Evolutionary conservation across 2,329 filamentous ascomycete species (phyloP), one percentile per base, ranked within the genome.

Genomic region (Tolypocladium pustulatum): DNA sequence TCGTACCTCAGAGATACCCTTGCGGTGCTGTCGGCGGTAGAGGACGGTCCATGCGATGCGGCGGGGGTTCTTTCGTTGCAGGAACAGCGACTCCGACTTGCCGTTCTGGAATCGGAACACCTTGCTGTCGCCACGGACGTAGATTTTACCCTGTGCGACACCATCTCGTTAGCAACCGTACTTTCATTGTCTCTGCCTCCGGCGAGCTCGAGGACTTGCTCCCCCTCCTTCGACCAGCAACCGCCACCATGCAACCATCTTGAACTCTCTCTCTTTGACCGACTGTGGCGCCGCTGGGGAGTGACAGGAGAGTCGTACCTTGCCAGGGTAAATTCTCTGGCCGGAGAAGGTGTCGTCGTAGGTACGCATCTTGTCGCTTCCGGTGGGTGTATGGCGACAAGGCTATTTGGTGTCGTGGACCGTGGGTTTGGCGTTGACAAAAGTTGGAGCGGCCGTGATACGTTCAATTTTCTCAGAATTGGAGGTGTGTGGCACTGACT

Each of bases 21-120:
- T 99, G 86, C 92, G 94, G 89, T 97, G 93, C 83, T 96, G 90
- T 81, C 93, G 90, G 79, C 94, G 88, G 90, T 90, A 99, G 67
- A 99, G 90, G 73, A 92, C 88, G 69, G 94, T 99, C 94, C 94
- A 99, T 71, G 93, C 88, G 80, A 99, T 97, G 78, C 93, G 91
- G 80, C 94, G 93, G 78, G 94, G 94, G 88, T 99, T 99, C 91
- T 99, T 99, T 86, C 94, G 93, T 87, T 99, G 94, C 72, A 97
- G 90, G 88, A 99, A 99, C 70, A 99, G 90, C 69, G 91, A 96
- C 84, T 99, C 94, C 81, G 91, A 93, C 85, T 99, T 99, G 84
- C 94, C 91, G 82, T 96, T 97, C 82, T 96, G 91, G 90, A 99
- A 99, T 77, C 94, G 92, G 90, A 99, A 99, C 85, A 97, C 87